Base-by-base conservation (phyloP, 495 filamentous ascomycete species). In the Trichoderma parareesei region DNA sequence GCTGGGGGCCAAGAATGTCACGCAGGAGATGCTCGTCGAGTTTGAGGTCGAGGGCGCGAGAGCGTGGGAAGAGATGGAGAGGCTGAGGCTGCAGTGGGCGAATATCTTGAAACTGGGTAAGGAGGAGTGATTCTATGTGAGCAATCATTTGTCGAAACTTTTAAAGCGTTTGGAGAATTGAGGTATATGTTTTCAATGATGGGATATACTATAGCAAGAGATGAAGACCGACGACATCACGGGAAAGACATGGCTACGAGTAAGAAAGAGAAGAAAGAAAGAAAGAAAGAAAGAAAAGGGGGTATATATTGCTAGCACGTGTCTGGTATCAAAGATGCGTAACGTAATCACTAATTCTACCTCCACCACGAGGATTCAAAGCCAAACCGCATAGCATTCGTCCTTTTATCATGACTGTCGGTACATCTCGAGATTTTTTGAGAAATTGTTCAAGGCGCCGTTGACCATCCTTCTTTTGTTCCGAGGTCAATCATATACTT, bases 21-120 rank as follows among this genome's bases (percentile, higher is more conserved):
- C 86, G 3, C 69, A 73, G 63, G 90, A 93, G 73, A 78, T 77
- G 48, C 85, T 80, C 65, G 83, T 81, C 63, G 76, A 83, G 67
- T 97, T 97, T 74, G 90, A 95, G 76, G 82, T 82, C 65, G 69
- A 89, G 48, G 93, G 91, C 3, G 82, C 83, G 60, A 74, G 78
- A 69, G 88, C 83, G 69, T 98, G 94, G 94, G 80, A 69, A 72
- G 77, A 88, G 77, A 92, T 98, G 85, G 94, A 98, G 79, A 81
- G 78, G 74, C 72, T 97, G 80, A 82, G 94, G 71, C 71, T 74
- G 63, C 78, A 84, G 70, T 98, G 94, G 94, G 92, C 95, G 73
- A 73, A 61, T 27, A 83, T 77, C 55, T 70, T 79, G 7, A 57
- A 57, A 27, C 20, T 35, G 33, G 27, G 37, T 9, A 57, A 37